Evolutionary conservation across 805 yeast species (phyloP).

Genomic region (Ogataea neopini): DNA sequence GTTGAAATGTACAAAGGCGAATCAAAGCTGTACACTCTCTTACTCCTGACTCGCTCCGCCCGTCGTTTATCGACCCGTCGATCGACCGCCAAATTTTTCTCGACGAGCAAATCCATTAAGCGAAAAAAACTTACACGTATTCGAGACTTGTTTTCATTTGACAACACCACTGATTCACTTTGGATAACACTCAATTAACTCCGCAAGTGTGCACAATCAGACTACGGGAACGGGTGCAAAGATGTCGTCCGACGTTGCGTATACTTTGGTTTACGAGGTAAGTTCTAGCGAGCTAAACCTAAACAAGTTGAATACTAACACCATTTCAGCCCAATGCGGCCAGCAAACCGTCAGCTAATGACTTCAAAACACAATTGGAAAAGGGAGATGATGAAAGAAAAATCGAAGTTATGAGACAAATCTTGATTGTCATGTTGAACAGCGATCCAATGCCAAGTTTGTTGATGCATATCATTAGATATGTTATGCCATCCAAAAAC

Average conservation of each 20-base stretch:
- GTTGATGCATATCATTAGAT: constrained; percentile 95
- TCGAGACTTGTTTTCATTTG: not conserved
- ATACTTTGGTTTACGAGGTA: constrained; percentile 74
- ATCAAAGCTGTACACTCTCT: no score
- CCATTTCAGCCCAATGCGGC: constrained; percentile 55
- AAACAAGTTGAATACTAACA: not conserved
- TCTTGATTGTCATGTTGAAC: constrained; percentile 82
- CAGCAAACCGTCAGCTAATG: constrained; percentile 61
- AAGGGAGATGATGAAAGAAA: constrained; percentile 87
- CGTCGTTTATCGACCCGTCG: constrained; percentile 12
- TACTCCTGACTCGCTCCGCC: no score
- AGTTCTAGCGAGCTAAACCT: constrained; percentile 14
- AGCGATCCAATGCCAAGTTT: constrained; percentile 92
- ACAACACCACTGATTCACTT: not conserved
- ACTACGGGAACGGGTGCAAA: not conserved
- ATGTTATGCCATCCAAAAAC: constrained; percentile 92
- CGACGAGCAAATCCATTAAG: not conserved
- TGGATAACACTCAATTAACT: not conserved
- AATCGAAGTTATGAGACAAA: constrained; percentile 85
- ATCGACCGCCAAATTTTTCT: constrained; percentile 4
- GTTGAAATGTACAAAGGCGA: no score
- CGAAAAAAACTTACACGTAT: constrained; percentile 21
- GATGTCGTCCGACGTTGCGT: constrained; percentile 48
- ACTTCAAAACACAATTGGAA: constrained; percentile 77
- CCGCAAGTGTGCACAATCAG: not conserved